These are phyloP conservation scores for Fusarium foetens DNA, from an alignment of 2,329 filamentous ascomycete species.

Conservation along the genomic window DNA sequence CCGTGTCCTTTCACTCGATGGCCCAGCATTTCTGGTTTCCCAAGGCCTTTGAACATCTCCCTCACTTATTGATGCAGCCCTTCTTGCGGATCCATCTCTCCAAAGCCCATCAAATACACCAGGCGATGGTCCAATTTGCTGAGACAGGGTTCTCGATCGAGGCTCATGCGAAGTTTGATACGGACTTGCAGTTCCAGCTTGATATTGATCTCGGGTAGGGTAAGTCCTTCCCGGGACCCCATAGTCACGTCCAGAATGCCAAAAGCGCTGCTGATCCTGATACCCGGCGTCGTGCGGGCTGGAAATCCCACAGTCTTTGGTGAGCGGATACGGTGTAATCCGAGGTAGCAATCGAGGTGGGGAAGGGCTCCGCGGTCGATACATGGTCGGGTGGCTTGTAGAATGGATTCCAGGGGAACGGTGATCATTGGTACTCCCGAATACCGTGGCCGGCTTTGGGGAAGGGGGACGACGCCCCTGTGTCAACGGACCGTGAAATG, in stretches of 20 bases:
- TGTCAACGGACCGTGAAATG: accelerated
- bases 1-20: neutral
- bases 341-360: accelerated
- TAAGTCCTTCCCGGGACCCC: accelerated
- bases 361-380: accelerated
- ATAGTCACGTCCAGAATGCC: accelerated
- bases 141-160: accelerated
- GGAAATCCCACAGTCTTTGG: neutral
- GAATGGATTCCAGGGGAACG: accelerated
- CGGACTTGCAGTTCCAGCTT: neutral
- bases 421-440: accelerated
- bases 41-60: accelerated
- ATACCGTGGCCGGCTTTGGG: accelerated
- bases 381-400: accelerated
- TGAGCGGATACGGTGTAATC: neutral
- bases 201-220: neutral
- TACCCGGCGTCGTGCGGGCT: accelerated
- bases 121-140: neutral
- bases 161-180: accelerated
- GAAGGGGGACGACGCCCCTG: accelerated
- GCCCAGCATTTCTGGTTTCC: accelerated
- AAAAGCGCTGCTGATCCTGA: accelerated
- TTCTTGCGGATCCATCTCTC: neutral
- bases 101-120: accelerated
- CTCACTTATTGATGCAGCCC: neutral